Percentiles rank a stretch among this genome's conserved stretches.
These are phyloP conservation scores for Torulaspora maleeae DNA, from an alignment of 805 yeast species.

Conservation along the genomic window DNA sequence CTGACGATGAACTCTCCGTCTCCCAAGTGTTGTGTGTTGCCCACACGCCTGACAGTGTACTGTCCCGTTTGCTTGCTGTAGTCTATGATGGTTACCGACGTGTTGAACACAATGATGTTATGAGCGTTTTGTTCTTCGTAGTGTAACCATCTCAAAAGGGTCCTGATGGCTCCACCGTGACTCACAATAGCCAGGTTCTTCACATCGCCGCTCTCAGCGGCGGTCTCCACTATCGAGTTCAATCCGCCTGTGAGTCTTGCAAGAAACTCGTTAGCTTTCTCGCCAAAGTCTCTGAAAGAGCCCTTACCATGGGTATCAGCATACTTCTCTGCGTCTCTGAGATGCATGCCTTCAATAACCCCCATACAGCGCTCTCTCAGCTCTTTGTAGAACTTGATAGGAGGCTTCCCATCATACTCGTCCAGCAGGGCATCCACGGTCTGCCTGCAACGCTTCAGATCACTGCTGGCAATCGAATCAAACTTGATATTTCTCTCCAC, in stretches of 20 bases:
- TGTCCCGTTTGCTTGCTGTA: constrained; percentile 38
- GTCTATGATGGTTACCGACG: constrained; percentile 67
- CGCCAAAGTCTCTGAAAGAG: constrained; percentile 62
- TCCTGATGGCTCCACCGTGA: constrained; percentile 79
- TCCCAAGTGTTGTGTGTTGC: constrained; percentile 66
- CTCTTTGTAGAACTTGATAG: constrained; percentile 36
- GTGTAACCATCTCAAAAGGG: constrained; percentile 50
- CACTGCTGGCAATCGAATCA: constrained; percentile 40
- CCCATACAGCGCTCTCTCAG: constrained; percentile 80
- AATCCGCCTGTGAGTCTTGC: constrained; percentile 48
- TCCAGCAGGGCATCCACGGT: constrained; percentile 47
- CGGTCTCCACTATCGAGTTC: constrained; percentile 39
- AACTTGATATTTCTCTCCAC: constrained; percentile 33
- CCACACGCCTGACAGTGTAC: constrained; percentile 51
- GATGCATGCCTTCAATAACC: constrained; percentile 66
- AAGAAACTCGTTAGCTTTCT: constrained; percentile 44
- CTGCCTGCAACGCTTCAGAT: constrained; percentile 51
- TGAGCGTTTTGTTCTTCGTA: constrained; percentile 40
- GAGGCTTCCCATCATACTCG: constrained; percentile 19
- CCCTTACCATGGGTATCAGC: constrained; percentile 51
- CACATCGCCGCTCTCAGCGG: constrained; percentile 29
- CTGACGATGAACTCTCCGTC: constrained; percentile 46
- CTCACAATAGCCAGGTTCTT: constrained; percentile 59
- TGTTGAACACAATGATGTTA: constrained; percentile 60
- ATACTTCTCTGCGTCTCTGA: constrained; percentile 54